A percentile compares a stretch with the other conserved stretches of the same genome.
Evolutionary conservation across 495 filamentous ascomycete species (phyloP).

Genomic region (Penicillium flavigenum): DNA sequence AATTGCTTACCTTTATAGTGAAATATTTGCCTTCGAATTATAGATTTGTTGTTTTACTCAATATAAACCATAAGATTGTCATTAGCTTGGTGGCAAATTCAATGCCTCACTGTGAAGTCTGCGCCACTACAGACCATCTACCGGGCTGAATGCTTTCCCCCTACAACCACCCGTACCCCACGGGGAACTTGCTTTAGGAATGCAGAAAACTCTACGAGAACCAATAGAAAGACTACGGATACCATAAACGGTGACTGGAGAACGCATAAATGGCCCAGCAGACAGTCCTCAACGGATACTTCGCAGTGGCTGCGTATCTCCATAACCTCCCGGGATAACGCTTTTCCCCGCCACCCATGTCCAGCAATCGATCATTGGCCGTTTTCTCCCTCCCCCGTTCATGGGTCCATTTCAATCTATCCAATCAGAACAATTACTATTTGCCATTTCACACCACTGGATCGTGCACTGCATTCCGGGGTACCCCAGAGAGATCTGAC

Average conservation of each 20-base stretch:
- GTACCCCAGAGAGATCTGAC: slow-evolving; percentile 15
- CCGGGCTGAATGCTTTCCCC: slow-evolving; percentile 35
- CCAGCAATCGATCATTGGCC: slow-evolving; percentile 12
- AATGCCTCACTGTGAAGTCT: background rate
- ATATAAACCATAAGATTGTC: no score
- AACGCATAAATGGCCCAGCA: background rate
- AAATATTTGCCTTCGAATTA: background rate
- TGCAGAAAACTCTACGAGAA: background rate
- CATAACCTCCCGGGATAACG: slow-evolving; percentile 17
- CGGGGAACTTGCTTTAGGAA: slow-evolving; percentile 15
- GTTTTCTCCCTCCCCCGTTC: background rate
- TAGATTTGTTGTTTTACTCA: background rate
- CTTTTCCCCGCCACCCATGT: slow-evolving; percentile 29
- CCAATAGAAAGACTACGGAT: slow-evolving; percentile 9
- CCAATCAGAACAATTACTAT: slow-evolving; percentile 12
- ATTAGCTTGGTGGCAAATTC: background rate
- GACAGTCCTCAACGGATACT: background rate
- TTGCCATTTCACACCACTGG: slow-evolving; percentile 5
- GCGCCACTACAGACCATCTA: slow-evolving; percentile 4
- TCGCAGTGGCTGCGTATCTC: background rate
- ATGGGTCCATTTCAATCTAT: slow-evolving; percentile 11
- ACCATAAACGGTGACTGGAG: background rate
- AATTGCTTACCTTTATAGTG: background rate
- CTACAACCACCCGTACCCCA: slow-evolving; percentile 17
- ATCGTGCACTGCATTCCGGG: slow-evolving; percentile 7